Evolutionary conservation across 139 green algal species (phyloP), one percentile per base, ranked within the genome.

Genomic region (Astrephomene gubernaculifera): DNA sequence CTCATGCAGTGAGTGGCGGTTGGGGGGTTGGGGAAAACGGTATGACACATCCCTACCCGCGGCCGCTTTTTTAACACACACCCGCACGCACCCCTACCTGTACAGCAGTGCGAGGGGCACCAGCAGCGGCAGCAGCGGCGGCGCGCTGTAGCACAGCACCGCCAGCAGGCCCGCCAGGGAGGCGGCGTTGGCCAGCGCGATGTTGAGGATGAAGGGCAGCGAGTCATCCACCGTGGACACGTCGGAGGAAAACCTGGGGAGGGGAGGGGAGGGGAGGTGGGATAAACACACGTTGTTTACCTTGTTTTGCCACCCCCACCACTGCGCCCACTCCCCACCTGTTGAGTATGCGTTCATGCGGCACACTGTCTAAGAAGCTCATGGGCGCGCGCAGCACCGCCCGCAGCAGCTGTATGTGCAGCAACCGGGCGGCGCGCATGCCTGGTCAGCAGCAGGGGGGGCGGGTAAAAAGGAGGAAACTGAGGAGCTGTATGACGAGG

Each of bases 191-290:
- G 96, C 95, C 54, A 98, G 88, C 27, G 97, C 81, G 69, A 98
- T 98, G 93, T 98, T 98, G 39, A 92, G 60, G 31, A 97, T 97
- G 91, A 98, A 98, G 25, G 96, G 96, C 45, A 98, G 90, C 0
- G 87, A 92, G 89, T 98, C 95, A 65, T 98, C 96, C 24, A 95
- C 87, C 4, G 86, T 93, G n/a, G 90, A 90, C 22, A 83, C 87
- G 85, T 98, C 96, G 0, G 94, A 96, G 0, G 93, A 96, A 43
- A 98, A 97, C 49, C 96, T 91, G 87, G 3, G 35, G 41, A 57
- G 12, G 49, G 17, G 49, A 17, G 63, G 63, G 17, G 31, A 12
- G 29, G n/a, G 10, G 9, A 6, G 29, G n/a, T 21, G 63, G 6
- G 31, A 70, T 7, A 70, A 12, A n/a, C 29, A 70, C 6, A 41